A percentile compares a stretch with the other conserved stretches of the same genome.
Conservation (phyloP, 805 yeast species). For the Cyberlindnera maritima region DNA sequence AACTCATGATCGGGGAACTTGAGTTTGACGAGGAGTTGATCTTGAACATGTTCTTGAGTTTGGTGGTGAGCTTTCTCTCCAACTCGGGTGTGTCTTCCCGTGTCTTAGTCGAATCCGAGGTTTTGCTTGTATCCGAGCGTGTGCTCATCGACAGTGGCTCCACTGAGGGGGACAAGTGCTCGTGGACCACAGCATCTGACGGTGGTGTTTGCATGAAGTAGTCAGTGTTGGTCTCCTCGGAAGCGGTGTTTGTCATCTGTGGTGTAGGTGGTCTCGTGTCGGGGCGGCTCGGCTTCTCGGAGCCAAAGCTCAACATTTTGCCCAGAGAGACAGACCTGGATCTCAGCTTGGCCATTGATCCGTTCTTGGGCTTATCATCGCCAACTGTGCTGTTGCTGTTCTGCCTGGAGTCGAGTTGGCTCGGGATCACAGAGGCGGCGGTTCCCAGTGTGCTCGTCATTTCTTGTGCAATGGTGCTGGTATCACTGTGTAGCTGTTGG, state of each 20-base stretch:
- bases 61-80: slow-evolving; percentile 18
- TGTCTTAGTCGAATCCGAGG: not conserved
- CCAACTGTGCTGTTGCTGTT: slow-evolving; percentile 1
- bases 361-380: slow-evolving; percentile 1
- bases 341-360: slow-evolving; percentile 28
- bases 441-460: slow-evolving; percentile 4
- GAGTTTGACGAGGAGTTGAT: slow-evolving; percentile 15
- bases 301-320: slow-evolving; percentile 38
- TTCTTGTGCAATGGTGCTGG: not conserved
- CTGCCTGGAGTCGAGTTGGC: slow-evolving; percentile 5
- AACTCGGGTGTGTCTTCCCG: not conserved
- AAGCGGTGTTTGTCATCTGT: not conserved
- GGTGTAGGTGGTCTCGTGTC: slow-evolving; percentile 14
- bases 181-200: slow-evolving; percentile 13
- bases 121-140: not conserved
- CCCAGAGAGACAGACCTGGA: slow-evolving; percentile 42
- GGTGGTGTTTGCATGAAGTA: slow-evolving; percentile 10
- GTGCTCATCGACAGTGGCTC: slow-evolving; percentile 6
- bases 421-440: not conserved
- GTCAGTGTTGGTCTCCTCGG: slow-evolving; percentile 1
- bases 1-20: slow-evolving; percentile 16
- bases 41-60: slow-evolving; percentile 25
- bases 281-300: slow-evolving; percentile 14
- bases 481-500: not conserved
- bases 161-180: slow-evolving; percentile 12